phyloP scores from a whole-genome alignment of 352 stramenopile genomes.

The Poterioochromonas sp. region DNA sequence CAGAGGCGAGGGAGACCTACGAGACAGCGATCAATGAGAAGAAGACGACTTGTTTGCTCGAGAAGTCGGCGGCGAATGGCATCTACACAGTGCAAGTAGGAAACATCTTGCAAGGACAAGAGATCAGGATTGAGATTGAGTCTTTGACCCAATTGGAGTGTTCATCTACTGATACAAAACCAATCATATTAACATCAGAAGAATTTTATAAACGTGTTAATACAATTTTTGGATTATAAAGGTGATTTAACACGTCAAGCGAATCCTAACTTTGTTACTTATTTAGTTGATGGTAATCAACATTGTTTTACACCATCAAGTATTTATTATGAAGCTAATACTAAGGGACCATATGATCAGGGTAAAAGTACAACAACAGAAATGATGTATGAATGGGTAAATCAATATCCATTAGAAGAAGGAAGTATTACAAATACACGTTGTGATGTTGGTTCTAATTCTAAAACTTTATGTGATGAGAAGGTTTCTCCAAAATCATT shows the following conservation, averaged over 20 bases:
- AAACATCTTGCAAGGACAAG: slow-evolving; percentile 8
- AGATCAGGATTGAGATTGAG: slow-evolving; percentile 1
- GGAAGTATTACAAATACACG: neutral
- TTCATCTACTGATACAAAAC: slow-evolving; percentile 10
- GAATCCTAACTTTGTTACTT: slow-evolving; percentile 28
- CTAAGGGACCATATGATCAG: neutral
- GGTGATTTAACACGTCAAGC: no score
- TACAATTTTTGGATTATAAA: slow-evolving; percentile 33
- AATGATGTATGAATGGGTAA: neutral
- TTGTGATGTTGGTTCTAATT: neutral
- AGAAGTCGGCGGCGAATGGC: slow-evolving; percentile 1
- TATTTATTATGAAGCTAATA: neutral
- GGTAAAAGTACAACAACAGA: neutral
- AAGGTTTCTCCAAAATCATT: neutral
- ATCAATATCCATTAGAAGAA: neutral
- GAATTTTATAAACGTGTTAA: slow-evolving; percentile 36
- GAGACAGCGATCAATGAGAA: slow-evolving; percentile 7
- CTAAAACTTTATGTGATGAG: neutral
- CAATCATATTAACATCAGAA: slow-evolving; percentile 25
- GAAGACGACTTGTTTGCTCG: slow-evolving; percentile 6
- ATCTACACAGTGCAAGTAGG: slow-evolving; percentile 3
- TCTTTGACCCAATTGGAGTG: neutral
- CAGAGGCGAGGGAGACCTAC: no score
- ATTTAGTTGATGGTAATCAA: slow-evolving; percentile 34
- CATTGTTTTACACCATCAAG: slow-evolving; percentile 34